A percentile compares a stretch with the other conserved stretches of the same genome.
Evolutionary conservation across 306 rosid genomes (phyloP).

Genomic region (Medicago truncatula): DNA sequence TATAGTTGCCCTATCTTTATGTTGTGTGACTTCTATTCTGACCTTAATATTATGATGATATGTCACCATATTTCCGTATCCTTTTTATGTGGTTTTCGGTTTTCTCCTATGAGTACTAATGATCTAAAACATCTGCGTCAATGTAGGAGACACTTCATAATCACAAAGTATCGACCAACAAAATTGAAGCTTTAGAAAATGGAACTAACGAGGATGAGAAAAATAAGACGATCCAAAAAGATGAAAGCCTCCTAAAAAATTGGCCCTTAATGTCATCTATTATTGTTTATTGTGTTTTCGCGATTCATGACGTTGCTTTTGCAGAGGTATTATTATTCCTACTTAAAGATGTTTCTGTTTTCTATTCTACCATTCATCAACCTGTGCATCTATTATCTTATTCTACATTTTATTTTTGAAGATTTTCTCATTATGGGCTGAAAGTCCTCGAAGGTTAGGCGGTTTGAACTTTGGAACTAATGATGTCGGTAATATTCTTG

Average conservation of each 20-base stretch:
- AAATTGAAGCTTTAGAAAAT: slow-evolving; percentile 55
- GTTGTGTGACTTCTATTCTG: neutral
- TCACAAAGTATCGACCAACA: slow-evolving; percentile 45
- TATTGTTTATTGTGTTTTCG: slow-evolving; percentile 67
- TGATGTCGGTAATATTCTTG: slow-evolving; percentile 71
- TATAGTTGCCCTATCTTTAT: neutral
- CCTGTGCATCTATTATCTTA: neutral
- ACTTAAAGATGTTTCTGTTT: no score
- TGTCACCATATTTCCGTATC: no score
- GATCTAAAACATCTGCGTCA: slow-evolving; percentile 20
- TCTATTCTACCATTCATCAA: neutral
- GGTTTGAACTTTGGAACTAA: slow-evolving; percentile 64
- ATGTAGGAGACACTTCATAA: slow-evolving; percentile 84
- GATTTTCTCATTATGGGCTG: slow-evolving; percentile 91
- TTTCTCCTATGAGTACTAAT: neutral
- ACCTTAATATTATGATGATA: no score
- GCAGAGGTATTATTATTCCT: slow-evolving; percentile 58
- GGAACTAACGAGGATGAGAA: slow-evolving; percentile 40
- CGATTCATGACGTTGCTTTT: slow-evolving; percentile 85
- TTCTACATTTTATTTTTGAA: slow-evolving; percentile 8
- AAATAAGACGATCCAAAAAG: slow-evolving; percentile 22
- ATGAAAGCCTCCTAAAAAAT: slow-evolving; percentile 65
- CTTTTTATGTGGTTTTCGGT: no score
- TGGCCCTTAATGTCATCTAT: slow-evolving; percentile 91
- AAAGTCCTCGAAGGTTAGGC: slow-evolving; percentile 68